These are phyloP conservation scores for Picea mariana DNA, from an alignment of 83 land plant species.

Conservation along the genomic window DNA sequence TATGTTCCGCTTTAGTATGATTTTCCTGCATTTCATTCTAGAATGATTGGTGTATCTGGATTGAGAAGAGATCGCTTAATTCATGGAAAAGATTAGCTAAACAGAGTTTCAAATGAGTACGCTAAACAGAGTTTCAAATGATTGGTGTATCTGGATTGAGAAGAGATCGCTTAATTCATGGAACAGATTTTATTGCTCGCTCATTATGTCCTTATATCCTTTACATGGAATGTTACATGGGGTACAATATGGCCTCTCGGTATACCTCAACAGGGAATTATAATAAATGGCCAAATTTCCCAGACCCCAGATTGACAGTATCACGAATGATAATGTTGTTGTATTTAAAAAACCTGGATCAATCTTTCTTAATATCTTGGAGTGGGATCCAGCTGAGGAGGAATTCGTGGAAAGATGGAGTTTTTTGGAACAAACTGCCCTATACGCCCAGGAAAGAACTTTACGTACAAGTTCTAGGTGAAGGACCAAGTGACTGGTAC, in stretches of 20 bases:
- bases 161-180: too few species aligned
- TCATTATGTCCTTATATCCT: too few species aligned
- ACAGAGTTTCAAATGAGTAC: too few species aligned
- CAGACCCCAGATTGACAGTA: constrained; percentile 40
- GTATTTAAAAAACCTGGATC: constrained; percentile 35
- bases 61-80: too few species aligned
- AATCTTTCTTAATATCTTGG: constrained; percentile 44
- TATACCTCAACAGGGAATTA: constrained; percentile 33
- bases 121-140: too few species aligned
- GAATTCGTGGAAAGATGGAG: constrained; percentile 69
- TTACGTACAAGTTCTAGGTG: constrained; percentile 65
- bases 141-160: too few species aligned
- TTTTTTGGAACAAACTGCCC: constrained; percentile 61
- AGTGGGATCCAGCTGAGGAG: constrained; percentile 53
- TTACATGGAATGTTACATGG: constrained; percentile 38
- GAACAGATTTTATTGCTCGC: too few species aligned
- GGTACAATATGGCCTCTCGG: too few species aligned
- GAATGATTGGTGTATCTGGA: too few species aligned
- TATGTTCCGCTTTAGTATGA: too few species aligned
- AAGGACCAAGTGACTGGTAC: constrained; percentile 80
- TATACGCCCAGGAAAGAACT: constrained; percentile 58
- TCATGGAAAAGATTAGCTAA: too few species aligned
- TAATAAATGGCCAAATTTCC: constrained; percentile 47
- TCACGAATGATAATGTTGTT: constrained; percentile 38
- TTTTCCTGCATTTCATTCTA: too few species aligned